Base-by-base conservation (phyloP, 2,329 filamentous ascomycete genomes). In the Aquanectria penicillioides region DNA sequence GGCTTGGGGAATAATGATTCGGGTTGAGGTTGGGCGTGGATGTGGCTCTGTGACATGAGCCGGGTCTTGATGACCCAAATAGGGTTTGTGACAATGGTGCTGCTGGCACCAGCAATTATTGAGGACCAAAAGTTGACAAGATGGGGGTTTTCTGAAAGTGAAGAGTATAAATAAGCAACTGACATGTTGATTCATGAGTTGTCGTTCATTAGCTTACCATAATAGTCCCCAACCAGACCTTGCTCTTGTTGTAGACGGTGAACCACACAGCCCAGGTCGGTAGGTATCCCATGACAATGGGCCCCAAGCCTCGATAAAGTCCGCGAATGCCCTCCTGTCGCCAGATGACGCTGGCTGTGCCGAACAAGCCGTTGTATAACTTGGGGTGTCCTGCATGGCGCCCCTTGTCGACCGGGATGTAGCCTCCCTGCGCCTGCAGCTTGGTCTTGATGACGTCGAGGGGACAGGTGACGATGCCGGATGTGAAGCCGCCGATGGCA, bases 61-160 rank as follows among this genome's bases (percentile, higher is more conserved):
- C 95, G 86, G 44, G 95, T 99, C 79, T 99, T 99, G 80, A 99
- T 97, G 31, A 99, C 95, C 95, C 95, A 99, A 61, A 99, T 99
- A 1, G 95, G 95, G 75, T 98, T 99, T 20, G 95, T 99, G 62
- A 90, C 91, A 63, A 98, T 84, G 4, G 95, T 99, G 66, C 94
- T 97, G 79, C 91, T 97, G 61, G 89, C 93, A 50, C 95, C 95
- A 20, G 94, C 95, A 55, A 93, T 86, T 60, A 99, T 87, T 9
- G 95, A 97, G 18, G 95, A 95, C 81, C 91, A 94, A 65, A 95
- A 90, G 72, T 92, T 93, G 69, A 94, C 86, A 38, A 93, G 74
- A 79, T 92, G 89, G 71, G 86, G 87, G 73, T 92, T 94, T 61
- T 89, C 91, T 92, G 70, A 18, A 13, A 25, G 49, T 12, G 11